Evolutionary conservation across 2,329 filamentous ascomycete species (phyloP).

Genomic region (Fusarium praegraminearum): DNA sequence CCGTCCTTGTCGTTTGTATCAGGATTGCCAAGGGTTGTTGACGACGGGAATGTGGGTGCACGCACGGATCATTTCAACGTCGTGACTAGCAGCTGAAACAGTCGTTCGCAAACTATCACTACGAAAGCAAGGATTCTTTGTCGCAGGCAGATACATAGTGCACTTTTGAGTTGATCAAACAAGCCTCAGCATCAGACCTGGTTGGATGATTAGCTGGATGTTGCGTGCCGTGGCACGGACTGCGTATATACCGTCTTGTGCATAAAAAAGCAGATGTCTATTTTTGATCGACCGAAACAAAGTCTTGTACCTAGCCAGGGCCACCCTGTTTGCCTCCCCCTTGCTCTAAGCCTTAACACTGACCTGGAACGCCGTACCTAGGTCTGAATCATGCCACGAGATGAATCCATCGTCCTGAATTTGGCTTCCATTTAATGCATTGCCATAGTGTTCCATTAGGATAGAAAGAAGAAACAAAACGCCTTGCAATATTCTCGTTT

Average conservation of each 20-base stretch:
- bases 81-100: slow-evolving; percentile 45
- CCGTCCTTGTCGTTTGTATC: slow-evolving; percentile 31
- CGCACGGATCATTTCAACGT: slow-evolving; percentile 46
- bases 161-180: slow-evolving; percentile 30
- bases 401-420: slow-evolving; percentile 15
- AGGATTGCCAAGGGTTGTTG: slow-evolving; percentile 28
- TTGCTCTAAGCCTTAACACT: slow-evolving; percentile 10
- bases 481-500: neutral
- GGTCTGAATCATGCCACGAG: slow-evolving; percentile 28
- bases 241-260: slow-evolving; percentile 4
- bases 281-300: slow-evolving; percentile 25
- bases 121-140: slow-evolving; percentile 16
- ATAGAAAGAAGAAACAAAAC: slow-evolving; percentile 5
- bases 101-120: slow-evolving; percentile 24
- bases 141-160: slow-evolving; percentile 24
- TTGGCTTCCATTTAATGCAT: slow-evolving; percentile 13
- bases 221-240: slow-evolving; percentile 11
- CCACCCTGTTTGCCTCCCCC: slow-evolving; percentile 13
- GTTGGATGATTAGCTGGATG: slow-evolving; percentile 3
- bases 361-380: slow-evolving; percentile 42
- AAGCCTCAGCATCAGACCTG: slow-evolving; percentile 22
- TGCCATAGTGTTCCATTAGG: slow-evolving; percentile 21
- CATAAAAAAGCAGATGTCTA: slow-evolving; percentile 32
- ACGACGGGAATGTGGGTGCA: slow-evolving; percentile 35
- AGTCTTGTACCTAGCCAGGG: neutral